phyloP scores from a whole-genome alignment of 2,329 filamentous ascomycete genomes.

The Xylariales sp. region DNA sequence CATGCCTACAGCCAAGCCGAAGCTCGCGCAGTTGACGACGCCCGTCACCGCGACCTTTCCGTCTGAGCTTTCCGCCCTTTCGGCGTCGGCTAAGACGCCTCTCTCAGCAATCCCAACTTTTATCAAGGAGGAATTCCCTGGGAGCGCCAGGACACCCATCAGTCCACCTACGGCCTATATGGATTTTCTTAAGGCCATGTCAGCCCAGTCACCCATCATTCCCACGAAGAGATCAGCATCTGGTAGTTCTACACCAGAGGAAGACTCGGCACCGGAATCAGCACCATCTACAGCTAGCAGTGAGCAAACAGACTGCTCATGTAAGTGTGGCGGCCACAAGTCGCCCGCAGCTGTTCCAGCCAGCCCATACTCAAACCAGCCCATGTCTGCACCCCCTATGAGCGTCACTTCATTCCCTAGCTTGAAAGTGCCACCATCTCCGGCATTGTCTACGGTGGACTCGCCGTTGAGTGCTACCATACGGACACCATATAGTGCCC shows the following conservation, averaged over 20 bases:
- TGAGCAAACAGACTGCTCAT: constrained; percentile 66
- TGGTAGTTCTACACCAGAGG: constrained; percentile 61
- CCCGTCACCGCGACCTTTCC: constrained; percentile 72
- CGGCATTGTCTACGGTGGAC: constrained; percentile 72
- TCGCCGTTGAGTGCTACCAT: constrained; percentile 75
- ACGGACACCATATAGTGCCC: constrained; percentile 80
- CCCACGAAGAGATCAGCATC: constrained; percentile 67
- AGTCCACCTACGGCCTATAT: constrained; percentile 90
- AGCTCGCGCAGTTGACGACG: constrained; percentile 71
- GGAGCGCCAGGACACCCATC: constrained; percentile 82
- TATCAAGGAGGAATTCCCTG: constrained; percentile 73
- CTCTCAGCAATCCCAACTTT: constrained; percentile 68
- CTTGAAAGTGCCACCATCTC: constrained; percentile 82
- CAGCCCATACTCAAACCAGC: constrained; percentile 64
- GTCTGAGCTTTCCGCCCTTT: constrained; percentile 70
- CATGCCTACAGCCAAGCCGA: constrained; percentile 67
- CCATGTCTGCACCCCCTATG: constrained; percentile 71
- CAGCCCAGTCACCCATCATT: constrained; percentile 75
- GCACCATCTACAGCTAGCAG: constrained; percentile 68
- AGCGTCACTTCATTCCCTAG: constrained; percentile 71
- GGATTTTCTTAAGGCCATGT: constrained; percentile 90
- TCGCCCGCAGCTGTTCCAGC: constrained; percentile 58
- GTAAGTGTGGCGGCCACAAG: constrained; percentile 66
- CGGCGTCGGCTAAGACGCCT: constrained; percentile 77
- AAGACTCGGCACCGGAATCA: constrained; percentile 57